Evolutionary conservation across 2,329 filamentous ascomycete species (phyloP).

Genomic region (Aspergillus carbonarius): DNA sequence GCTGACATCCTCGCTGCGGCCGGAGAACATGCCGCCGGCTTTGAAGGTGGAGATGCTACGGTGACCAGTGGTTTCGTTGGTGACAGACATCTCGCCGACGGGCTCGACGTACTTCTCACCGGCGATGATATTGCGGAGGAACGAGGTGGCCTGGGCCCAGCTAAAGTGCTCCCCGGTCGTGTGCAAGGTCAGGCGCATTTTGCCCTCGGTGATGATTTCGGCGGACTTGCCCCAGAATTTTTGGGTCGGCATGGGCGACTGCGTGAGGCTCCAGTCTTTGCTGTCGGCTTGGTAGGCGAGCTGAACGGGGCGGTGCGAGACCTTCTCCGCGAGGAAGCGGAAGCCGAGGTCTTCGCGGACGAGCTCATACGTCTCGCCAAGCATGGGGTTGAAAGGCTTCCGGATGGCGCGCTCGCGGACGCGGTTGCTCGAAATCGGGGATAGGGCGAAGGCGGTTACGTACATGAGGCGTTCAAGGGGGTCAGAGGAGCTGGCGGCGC

Average conservation of each 20-base stretch:
- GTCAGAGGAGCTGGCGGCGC: slow-evolving; percentile 59
- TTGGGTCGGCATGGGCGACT: slow-evolving; percentile 83
- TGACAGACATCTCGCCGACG: slow-evolving; percentile 81
- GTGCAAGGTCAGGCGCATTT: slow-evolving; percentile 74
- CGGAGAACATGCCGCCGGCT: slow-evolving; percentile 94
- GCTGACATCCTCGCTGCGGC: slow-evolving; percentile 83
- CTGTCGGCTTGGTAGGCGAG: slow-evolving; percentile 93
- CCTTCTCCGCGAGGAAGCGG: slow-evolving; percentile 91
- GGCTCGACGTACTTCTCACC: slow-evolving; percentile 98
- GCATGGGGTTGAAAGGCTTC: slow-evolving; percentile 95
- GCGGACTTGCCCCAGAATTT: slow-evolving; percentile 99
- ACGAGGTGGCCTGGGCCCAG: slow-evolving; percentile 85
- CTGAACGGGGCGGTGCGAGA: slow-evolving; percentile 86
- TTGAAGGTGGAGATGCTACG: slow-evolving; percentile 90
- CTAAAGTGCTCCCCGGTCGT: slow-evolving; percentile 77
- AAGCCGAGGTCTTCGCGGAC: slow-evolving; percentile 84
- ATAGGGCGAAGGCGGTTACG: slow-evolving; percentile 87
- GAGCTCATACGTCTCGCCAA: slow-evolving; percentile 93
- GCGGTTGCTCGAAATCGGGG: slow-evolving; percentile 75
- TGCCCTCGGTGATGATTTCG: slow-evolving; percentile 89
- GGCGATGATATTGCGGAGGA: slow-evolving; percentile 92
- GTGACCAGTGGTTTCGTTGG: slow-evolving; percentile 78
- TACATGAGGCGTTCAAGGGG: slow-evolving; percentile 74
- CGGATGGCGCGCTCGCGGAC: slow-evolving; percentile 88
- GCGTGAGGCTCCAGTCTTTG: slow-evolving; percentile 78